Base-by-base conservation (phyloP, 345 rosid species). In the Camelina neglecta region DNA sequence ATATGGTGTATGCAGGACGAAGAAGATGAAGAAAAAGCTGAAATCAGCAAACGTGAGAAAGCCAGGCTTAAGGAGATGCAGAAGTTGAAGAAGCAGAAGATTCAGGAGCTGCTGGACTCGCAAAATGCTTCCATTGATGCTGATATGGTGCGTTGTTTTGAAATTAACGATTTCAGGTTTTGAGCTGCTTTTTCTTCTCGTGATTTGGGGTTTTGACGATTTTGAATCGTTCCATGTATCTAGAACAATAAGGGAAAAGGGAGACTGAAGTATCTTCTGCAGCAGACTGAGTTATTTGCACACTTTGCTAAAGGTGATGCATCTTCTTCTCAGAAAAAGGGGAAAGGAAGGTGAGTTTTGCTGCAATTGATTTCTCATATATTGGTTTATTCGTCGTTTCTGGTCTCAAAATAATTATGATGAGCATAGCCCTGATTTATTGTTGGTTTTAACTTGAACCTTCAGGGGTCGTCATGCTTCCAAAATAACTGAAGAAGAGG, bases 381-480 rank as follows among this genome's bases (percentile, higher is more conserved):
- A 11, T 16, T 2, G 16, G 49, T 51, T 72, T 54, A 16, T 23
- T 60, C 24, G n/a, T 59, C 21, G 4, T 4, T 76, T 63, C 21
- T 65, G 12, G 33, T 50, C 53, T n/a, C 42, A 21, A 7, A 63
- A 11, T 45, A 65, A 23, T 3, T 6, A 3, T 69, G 49, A 11
- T 70, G 18, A 38, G 75, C 36, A 11, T 39, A 26, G 6, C 54
- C 18, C 6, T 71, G 59, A 58, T 49, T 54, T 47, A 6, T 48
- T 13, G 23, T 26, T 26, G 39, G 60, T 71, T 49, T 61, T 57
- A 47, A 47, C 41, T 51, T 9, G 56, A 67, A 24, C 18, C 8
- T 81, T 35, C 69, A 95, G 99, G 85, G 99, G 99, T 66, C 94
- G 98, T 3, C 99, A 95, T 88, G 97, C 97, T 35, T 95, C 99